Conservation (phyloP, 345 rosid genomes). For the Isatis tinctoria region DNA sequence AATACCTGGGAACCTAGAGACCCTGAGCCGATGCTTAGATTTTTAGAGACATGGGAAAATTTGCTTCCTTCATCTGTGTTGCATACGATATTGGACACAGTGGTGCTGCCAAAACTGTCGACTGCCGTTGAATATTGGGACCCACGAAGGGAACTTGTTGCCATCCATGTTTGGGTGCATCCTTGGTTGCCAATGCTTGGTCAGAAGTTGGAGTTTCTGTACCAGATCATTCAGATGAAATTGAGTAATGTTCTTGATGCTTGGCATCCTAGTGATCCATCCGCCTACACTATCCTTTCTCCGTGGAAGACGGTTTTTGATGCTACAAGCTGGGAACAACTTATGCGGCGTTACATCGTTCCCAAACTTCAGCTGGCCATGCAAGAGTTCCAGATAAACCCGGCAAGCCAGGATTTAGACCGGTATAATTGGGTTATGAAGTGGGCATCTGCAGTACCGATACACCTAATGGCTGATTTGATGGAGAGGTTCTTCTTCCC, state of each 20-base stretch:
- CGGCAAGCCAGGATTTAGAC: conserved; percentile 72
- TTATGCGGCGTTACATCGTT: conserved; percentile 82
- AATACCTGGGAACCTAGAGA: conserved; percentile 93
- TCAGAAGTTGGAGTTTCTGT: conserved; percentile 65
- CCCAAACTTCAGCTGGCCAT: conserved; percentile 86
- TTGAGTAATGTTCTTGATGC: conserved; percentile 78
- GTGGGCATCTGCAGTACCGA: conserved; percentile 85
- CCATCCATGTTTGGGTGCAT: conserved; percentile 94
- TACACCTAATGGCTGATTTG: conserved; percentile 84
- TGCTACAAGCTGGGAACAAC: conserved; percentile 80
- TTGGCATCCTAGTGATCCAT: conserved; percentile 90
- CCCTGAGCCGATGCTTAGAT: conserved; percentile 93
- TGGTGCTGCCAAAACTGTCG: conserved; percentile 76
- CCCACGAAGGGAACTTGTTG: conserved; percentile 70
- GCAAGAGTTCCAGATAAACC: conserved; percentile 78
- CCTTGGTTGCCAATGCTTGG: conserved; percentile 94
- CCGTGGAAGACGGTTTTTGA: conserved; percentile 96
- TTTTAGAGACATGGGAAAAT: conserved; percentile 80
- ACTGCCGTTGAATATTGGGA: conserved; percentile 88
- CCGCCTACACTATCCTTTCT: conserved; percentile 76
- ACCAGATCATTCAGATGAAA: conserved; percentile 75
- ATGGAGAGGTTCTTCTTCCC: conserved; percentile 83
- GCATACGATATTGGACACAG: conserved; percentile 52
- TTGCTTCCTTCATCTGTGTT: conserved; percentile 61
- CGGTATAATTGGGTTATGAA: conserved; percentile 71